Percentiles rank a stretch among this genome's conserved stretches.
Conservation (phyloP, 2,329 filamentous ascomycete species). For the Nannizziopsis barbatae region DNA sequence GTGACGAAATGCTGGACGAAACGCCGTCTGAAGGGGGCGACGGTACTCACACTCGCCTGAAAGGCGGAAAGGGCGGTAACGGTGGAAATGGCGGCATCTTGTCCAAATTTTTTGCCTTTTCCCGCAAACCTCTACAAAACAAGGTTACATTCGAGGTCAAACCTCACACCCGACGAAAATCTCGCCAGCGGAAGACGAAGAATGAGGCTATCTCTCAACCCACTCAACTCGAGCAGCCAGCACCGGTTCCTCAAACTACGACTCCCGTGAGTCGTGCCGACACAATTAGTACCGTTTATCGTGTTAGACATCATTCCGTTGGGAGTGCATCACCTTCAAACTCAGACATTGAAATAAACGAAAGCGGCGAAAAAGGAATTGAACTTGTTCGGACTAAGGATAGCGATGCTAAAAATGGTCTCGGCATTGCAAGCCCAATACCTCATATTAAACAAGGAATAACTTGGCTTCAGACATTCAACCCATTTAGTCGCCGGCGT, state of each 20-base stretch:
- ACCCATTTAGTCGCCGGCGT: constrained; percentile 49
- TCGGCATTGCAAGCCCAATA: constrained; percentile 24
- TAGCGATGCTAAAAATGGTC: constrained; percentile 18
- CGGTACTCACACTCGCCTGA: constrained; percentile 28
- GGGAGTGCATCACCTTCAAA: constrained; percentile 37
- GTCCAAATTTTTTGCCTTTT: constrained; percentile 29
- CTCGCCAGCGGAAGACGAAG: constrained; percentile 1
- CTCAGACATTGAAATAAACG: constrained; percentile 27
- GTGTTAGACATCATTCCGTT: constrained; percentile 50
- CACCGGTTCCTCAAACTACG: constrained; percentile 38
- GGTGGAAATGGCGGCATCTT: constrained; percentile 21
- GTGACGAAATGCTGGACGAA: constrained; percentile 77
- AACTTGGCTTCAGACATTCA: constrained; percentile 42
- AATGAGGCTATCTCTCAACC: neutral
- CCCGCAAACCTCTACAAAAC: constrained; percentile 28
- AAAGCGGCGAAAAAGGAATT: constrained; percentile 21
- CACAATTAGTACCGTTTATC: constrained; percentile 53
- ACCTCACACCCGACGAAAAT: constrained; percentile 6
- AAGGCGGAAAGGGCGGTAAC: constrained; percentile 23
- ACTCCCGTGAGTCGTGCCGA: constrained; percentile 51
- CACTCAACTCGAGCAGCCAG: constrained; percentile 21
- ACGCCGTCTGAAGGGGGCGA: constrained; percentile 48
- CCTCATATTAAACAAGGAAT: constrained; percentile 25
- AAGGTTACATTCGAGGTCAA: constrained; percentile 22
- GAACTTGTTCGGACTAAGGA: constrained; percentile 9